Evolutionary conservation across 305 asterid species (phyloP).

Genomic region (Solanum aculeatissimum): DNA sequence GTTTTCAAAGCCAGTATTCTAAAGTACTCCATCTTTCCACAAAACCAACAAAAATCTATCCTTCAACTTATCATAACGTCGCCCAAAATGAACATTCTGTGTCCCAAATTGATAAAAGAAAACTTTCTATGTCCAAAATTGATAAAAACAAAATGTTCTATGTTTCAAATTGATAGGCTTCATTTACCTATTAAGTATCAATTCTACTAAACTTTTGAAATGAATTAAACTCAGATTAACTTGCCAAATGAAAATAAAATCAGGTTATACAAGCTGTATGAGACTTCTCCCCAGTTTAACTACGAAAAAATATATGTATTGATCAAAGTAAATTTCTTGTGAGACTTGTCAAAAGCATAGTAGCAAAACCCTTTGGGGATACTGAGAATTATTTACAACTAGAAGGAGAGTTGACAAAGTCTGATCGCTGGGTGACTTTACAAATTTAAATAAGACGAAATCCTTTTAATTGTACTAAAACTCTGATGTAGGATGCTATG

Average conservation of each 20-base stretch:
- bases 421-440: neutral
- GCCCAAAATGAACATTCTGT: neutral
- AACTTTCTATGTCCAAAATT: neutral
- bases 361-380: neutral
- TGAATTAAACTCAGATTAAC: neutral
- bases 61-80: neutral
- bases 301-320: neutral
- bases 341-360: neutral
- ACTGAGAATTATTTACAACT: neutral
- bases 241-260: neutral
- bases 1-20: neutral
- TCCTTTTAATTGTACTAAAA: neutral
- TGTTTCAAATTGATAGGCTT: neutral
- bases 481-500: neutral
- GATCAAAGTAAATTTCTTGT: neutral
- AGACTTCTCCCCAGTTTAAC: neutral
- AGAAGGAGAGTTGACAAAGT: neutral
- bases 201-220: neutral
- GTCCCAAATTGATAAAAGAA: neutral
- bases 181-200: neutral
- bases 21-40: neutral
- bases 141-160: neutral
- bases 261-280: neutral
- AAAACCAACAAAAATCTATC: neutral
- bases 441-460: neutral